phyloP scores from a whole-genome alignment of 768 basidiomycete genomes.

The Xerocomellus chrysenteron region DNA sequence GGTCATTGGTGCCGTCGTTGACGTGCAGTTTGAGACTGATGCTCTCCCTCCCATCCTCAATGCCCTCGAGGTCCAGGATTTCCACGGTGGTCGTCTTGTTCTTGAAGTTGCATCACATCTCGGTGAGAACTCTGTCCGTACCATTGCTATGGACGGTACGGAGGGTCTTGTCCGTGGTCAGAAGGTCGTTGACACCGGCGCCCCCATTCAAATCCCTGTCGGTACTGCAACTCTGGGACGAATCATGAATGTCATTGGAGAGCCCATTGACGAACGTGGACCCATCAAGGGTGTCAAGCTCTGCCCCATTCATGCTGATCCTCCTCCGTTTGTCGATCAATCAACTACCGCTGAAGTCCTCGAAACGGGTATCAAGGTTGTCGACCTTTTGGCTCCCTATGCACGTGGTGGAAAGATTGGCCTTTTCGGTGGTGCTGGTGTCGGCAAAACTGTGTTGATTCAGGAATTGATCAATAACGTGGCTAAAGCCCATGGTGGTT shows the following conservation, averaged over 20 bases:
- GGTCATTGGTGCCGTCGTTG: slow-evolving; percentile 99
- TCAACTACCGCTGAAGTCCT: slow-evolving; percentile 98
- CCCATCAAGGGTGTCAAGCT: slow-evolving; percentile 95
- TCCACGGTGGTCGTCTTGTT: slow-evolving; percentile 93
- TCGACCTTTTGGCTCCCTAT: slow-evolving; percentile 98
- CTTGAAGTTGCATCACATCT: slow-evolving; percentile 98
- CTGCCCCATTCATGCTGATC: slow-evolving; percentile 94
- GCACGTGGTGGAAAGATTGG: slow-evolving; percentile 99
- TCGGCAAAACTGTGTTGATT: slow-evolving; percentile 99
- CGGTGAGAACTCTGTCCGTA: slow-evolving; percentile 98
- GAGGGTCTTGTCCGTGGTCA: slow-evolving; percentile 99
- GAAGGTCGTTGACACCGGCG: slow-evolving; percentile 94
- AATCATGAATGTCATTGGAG: slow-evolving; percentile 99
- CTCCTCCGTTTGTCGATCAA: slow-evolving; percentile 96
- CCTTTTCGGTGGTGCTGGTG: slow-evolving; percentile 99
- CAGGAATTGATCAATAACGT: slow-evolving; percentile 99
- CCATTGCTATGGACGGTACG: slow-evolving; percentile 99
- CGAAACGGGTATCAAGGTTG: slow-evolving; percentile 99
- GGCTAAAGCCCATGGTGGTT: slow-evolving; percentile 99
- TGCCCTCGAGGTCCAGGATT: slow-evolving; percentile 95
- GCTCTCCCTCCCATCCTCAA: slow-evolving; percentile 93
- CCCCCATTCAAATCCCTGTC: slow-evolving; percentile 96
- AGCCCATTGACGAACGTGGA: slow-evolving; percentile 99
- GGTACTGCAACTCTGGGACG: slow-evolving; percentile 93
- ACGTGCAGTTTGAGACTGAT: slow-evolving; percentile 96